phyloP scores from a whole-genome alignment of 2,329 filamentous ascomycete species.

The Pseudocercospora macadamiae region DNA sequence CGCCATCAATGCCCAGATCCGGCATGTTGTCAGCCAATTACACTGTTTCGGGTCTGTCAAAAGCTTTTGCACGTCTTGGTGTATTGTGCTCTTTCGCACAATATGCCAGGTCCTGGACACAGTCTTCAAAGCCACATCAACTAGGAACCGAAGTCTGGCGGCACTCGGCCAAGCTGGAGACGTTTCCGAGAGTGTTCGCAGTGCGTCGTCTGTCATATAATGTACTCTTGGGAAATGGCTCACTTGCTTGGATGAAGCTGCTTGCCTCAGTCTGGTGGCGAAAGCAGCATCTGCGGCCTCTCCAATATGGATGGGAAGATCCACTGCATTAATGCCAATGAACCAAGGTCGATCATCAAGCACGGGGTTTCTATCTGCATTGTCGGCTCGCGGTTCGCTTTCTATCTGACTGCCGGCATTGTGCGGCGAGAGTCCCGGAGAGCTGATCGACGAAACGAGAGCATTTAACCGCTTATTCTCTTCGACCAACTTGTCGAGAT shows the following conservation, averaged over 20 bases:
- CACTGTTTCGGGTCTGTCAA: slow-evolving; percentile 42
- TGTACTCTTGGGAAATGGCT: slow-evolving; percentile 41
- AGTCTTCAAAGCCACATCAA: slow-evolving; percentile 48
- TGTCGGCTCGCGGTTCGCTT: slow-evolving; percentile 27
- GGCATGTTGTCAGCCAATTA: slow-evolving; percentile 43
- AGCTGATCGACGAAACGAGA: slow-evolving; percentile 18
- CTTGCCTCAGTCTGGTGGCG: slow-evolving; percentile 42
- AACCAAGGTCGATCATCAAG: slow-evolving; percentile 44
- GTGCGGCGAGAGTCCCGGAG: slow-evolving; percentile 9
- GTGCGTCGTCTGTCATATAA: slow-evolving; percentile 37
- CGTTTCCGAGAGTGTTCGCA: slow-evolving; percentile 41
- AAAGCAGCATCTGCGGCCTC: slow-evolving; percentile 45
- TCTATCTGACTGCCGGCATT: slow-evolving; percentile 13
- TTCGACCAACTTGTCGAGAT: slow-evolving; percentile 35
- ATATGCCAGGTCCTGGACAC: slow-evolving; percentile 49
- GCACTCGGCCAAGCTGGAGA: slow-evolving; percentile 46
- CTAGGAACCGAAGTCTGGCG: slow-evolving; percentile 42
- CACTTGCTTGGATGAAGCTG: slow-evolving; percentile 30
- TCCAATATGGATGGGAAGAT: slow-evolving; percentile 42
- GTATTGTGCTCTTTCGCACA: slow-evolving; percentile 44
- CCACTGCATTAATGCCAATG: slow-evolving; percentile 35
- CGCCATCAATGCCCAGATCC: slow-evolving; percentile 51
- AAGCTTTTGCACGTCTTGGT: slow-evolving; percentile 43
- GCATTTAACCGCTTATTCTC: slow-evolving; percentile 37
- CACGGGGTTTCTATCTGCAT: slow-evolving; percentile 39